Evolutionary conservation across 2,329 filamentous ascomycete species (phyloP).

Genomic region (Pyrenochaeta sp.): DNA sequence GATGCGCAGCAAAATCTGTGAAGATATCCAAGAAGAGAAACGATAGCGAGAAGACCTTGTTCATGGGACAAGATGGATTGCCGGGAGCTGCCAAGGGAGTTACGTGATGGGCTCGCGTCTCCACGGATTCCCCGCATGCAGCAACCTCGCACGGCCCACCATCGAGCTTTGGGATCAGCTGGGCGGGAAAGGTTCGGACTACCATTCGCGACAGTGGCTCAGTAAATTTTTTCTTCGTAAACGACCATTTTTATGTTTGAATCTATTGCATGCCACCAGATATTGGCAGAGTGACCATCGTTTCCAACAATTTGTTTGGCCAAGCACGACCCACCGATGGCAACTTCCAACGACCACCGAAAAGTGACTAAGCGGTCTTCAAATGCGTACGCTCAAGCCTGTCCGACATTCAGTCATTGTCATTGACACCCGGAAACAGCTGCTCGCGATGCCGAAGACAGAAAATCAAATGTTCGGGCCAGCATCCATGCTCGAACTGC

Average conservation of each 20-base stretch:
- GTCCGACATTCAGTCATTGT: neutral
- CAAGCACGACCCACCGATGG: constrained; percentile 14
- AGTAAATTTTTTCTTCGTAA: neutral
- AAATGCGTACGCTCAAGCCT: constrained; percentile 20
- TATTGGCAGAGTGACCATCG: neutral
- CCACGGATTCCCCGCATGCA: constrained; percentile 3
- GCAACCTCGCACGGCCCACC: neutral
- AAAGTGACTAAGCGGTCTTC: constrained; percentile 37
- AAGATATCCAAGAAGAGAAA: neutral
- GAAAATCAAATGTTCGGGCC: constrained; percentile 45
- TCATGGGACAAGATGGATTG: neutral
- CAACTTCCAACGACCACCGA: constrained; percentile 30
- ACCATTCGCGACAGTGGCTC: neutral
- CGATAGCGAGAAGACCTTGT: neutral
- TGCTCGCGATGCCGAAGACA: constrained; percentile 41
- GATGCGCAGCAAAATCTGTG: neutral
- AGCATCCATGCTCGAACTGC: constrained; percentile 41
- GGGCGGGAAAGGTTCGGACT: neutral
- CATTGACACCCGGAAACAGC: constrained; percentile 13
- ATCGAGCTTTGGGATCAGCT: neutral
- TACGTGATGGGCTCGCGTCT: neutral
- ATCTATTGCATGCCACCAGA: neutral
- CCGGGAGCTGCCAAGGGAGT: neutral
- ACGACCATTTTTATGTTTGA: neutral
- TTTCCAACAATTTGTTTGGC: neutral